Base-by-base conservation (phyloP, 805 yeast genomes). In the Candida peoriensis region DNA sequence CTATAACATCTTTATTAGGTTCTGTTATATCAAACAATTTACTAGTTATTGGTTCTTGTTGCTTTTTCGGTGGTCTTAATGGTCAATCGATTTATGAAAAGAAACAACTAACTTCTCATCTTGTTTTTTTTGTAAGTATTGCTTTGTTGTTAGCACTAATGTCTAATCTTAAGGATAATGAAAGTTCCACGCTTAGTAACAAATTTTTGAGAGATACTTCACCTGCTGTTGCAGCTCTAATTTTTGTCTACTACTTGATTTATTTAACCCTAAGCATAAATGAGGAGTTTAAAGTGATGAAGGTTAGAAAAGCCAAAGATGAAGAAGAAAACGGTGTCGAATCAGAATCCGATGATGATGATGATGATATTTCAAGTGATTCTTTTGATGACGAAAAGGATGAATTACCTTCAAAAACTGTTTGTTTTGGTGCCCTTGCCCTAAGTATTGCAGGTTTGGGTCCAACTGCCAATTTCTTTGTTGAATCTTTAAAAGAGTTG, bases 1-100 rank as follows among this genome's bases (percentile, higher is more conserved):
- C 70, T 13, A 72, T 69, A 44, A 73, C 75, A 9, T 57, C 63
- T 23, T 66, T 70, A 69, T 60, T 70, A 38, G 75, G 75, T 5
- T 60, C 68, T 24, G 64, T 69, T 33, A 60, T 70, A 26, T 64
- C 70, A 22, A 70, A 70, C 46, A 64, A 66, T 46, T 54, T 70
- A 46, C 57, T 70, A 42, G 50, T 48, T 22, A 42, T 39, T 18
- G 53, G 53, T n/a, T 25, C 46, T 4, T 48, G 53, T 30, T 46
- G 44, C 23, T 46, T 48, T 34, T 44, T 48, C 34, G 50, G 49
- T 33, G 48, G 50, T 3, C 14, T 48, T 5, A 45, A 46, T 23
- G 50, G 50, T 30, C 23, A 13, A 3, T 41, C 31, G 7, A 29
- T 47, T 17, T 8, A 25, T 5, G 33, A 39, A 20, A 46, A 48